Conservation (phyloP, 257 asterid species). For the Cordia subcordata region DNA sequence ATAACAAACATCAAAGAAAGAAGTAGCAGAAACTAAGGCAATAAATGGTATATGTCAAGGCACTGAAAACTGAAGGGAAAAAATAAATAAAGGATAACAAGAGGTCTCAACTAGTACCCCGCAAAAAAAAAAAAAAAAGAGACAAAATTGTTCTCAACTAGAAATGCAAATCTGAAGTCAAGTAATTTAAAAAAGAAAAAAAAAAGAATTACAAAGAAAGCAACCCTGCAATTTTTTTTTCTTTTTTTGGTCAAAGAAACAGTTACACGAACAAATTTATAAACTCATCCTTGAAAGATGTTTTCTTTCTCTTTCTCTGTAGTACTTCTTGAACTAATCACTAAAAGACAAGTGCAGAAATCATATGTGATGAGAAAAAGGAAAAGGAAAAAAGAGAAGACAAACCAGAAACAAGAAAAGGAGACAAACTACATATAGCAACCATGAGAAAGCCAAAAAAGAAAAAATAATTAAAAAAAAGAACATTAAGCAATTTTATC, state of each 20-base stretch:
- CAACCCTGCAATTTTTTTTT: not conserved
- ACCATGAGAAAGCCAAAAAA: not conserved
- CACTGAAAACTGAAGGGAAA: not conserved
- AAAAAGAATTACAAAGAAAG: not conserved
- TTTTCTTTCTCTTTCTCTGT: no score
- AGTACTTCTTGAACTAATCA: no score
- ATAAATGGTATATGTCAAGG: not conserved
- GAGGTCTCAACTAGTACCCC: no score
- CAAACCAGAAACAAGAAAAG: not conserved
- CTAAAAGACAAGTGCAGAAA: no score
- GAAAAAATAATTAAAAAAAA: no score
- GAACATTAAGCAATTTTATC: no score
- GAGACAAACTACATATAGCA: conserved; percentile 2
- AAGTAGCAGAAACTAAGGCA: not conserved
- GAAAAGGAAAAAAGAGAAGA: not conserved
- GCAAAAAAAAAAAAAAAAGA: no score
- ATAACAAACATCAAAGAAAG: not conserved
- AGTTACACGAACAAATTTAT: not conserved
- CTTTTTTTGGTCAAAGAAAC: not conserved
- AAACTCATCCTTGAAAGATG: not conserved
- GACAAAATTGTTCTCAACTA: no score
- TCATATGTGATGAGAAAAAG: not conserved
- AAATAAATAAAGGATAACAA: no score
- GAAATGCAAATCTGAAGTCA: not conserved
- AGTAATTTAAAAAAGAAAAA: not conserved